Percentiles rank a stretch among this genome's conserved stretches.
Conservation (phyloP, 257 asterid genomes). For the Solanum sparsipilum region DNA sequence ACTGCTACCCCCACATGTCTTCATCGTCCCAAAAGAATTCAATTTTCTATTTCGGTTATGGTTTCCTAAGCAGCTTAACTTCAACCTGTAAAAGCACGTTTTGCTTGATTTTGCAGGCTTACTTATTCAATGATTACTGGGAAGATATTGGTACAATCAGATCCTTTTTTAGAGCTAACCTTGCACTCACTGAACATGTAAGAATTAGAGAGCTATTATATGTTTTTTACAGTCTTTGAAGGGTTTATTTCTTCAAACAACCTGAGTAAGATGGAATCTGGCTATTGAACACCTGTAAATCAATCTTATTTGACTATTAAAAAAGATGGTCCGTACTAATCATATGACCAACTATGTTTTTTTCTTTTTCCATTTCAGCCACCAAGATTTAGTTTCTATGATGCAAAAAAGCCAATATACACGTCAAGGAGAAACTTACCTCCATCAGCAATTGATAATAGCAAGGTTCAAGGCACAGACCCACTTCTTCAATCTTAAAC, state of each 20-base stretch:
- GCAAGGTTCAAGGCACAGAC: conserved; percentile 51
- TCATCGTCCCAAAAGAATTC: neutral
- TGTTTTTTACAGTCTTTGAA: neutral
- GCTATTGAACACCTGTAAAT: neutral
- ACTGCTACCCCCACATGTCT: neutral
- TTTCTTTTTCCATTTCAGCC: conserved; percentile 43
- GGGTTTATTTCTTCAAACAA: neutral
- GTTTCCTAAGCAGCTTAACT: neutral
- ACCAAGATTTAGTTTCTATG: conserved; percentile 89
- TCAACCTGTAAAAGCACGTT: neutral
- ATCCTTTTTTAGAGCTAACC: conserved; percentile 93
- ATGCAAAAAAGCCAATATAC: conserved; percentile 86
- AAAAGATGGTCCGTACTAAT: neutral
- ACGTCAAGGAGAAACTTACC: conserved; percentile 95
- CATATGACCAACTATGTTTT: neutral
- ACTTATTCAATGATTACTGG: conserved; percentile 89
- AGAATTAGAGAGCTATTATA: conserved; percentile 14
- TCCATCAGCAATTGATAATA: conserved; percentile 71
- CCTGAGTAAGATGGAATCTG: neutral
- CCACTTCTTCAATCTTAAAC: neutral
- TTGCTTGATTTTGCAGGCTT: conserved; percentile 47
- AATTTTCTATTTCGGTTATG: neutral
- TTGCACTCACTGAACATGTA: conserved; percentile 97
- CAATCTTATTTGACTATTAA: neutral
- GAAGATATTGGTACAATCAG: conserved; percentile 96